Percentiles rank a stretch among this genome's conserved stretches.
Conservation (phyloP, 208 protist genomes). For the Naegleria gruberi region DNA sequence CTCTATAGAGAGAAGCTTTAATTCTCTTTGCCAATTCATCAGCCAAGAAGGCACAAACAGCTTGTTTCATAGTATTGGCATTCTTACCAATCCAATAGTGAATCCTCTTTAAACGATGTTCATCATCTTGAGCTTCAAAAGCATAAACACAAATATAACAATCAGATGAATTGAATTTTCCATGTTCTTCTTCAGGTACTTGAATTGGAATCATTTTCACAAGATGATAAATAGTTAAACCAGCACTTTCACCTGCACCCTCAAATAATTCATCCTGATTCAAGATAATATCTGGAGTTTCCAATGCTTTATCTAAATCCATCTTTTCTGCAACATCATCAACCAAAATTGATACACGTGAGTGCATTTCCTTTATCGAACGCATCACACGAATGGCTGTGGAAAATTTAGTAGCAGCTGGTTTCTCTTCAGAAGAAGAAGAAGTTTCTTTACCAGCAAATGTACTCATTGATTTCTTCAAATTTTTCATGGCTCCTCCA, state of each 20-base stretch:
- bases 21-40: not conserved
- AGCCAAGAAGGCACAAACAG: not conserved
- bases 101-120: not conserved
- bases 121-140: not conserved
- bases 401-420: not conserved
- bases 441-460: not conserved
- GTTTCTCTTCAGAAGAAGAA: not conserved
- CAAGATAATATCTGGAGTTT: not conserved
- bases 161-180: not conserved
- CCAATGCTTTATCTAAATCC: not conserved
- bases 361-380: not conserved
- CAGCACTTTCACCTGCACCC: not conserved
- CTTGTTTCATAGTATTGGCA: not conserved
- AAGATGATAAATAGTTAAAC: not conserved
- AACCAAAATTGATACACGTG: not conserved
- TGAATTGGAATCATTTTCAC: not conserved
- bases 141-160: not conserved
- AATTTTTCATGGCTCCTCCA: not conserved
- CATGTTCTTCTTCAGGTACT: not conserved
- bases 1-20: not conserved
- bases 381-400: not conserved
- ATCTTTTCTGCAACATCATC: not conserved
- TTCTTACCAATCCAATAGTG: not conserved
- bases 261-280: conserved; percentile 10
- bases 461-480: not conserved